A percentile compares a stretch with the other conserved stretches of the same genome.
Conservation (phyloP, 148 eudicot species). For the Beta vulgaris region DNA sequence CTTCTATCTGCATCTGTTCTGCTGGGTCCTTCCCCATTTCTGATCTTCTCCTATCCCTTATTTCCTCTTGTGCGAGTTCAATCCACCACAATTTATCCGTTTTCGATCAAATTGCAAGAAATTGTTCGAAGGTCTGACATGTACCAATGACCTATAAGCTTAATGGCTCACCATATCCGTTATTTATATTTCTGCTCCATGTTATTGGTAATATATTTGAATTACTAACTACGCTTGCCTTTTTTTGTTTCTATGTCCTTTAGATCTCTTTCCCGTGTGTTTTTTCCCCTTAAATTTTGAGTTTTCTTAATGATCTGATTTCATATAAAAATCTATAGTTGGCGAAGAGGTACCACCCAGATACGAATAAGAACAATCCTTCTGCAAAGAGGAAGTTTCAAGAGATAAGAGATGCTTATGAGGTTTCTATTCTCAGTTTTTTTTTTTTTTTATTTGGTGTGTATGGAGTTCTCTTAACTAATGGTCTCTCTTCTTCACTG, state of each 20-base stretch:
- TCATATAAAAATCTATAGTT: constrained; percentile 42
- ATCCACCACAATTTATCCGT: not conserved
- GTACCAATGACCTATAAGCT: not conserved
- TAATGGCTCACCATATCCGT: not conserved
- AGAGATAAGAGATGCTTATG: constrained; percentile 96
- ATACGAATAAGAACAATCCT: constrained; percentile 76
- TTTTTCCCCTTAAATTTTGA: not conserved
- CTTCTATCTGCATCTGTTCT: no score
- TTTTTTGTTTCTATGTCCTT: not conserved
- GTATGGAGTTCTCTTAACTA: constrained; percentile 8
- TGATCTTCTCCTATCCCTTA: no score
- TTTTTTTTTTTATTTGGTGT: not conserved
- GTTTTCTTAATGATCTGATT: not conserved
- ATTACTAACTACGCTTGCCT: not conserved
- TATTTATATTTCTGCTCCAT: not conserved
- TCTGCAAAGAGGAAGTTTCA: constrained; percentile 87
- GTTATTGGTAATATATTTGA: not conserved
- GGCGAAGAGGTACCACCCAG: constrained; percentile 97
- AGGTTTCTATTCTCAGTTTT: constrained; percentile 50
- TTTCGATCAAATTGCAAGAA: not conserved
- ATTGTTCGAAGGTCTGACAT: no score
- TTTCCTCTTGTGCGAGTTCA: no score
- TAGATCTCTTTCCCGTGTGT: not conserved
- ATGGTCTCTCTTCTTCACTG: constrained; percentile 25
- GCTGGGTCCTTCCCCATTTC: no score